A percentile compares a stretch with the other conserved stretches of the same genome.
Conservation (phyloP, 1,284 basidiomycete species). For the Anthracocystis panici-leucophaei region DNA sequence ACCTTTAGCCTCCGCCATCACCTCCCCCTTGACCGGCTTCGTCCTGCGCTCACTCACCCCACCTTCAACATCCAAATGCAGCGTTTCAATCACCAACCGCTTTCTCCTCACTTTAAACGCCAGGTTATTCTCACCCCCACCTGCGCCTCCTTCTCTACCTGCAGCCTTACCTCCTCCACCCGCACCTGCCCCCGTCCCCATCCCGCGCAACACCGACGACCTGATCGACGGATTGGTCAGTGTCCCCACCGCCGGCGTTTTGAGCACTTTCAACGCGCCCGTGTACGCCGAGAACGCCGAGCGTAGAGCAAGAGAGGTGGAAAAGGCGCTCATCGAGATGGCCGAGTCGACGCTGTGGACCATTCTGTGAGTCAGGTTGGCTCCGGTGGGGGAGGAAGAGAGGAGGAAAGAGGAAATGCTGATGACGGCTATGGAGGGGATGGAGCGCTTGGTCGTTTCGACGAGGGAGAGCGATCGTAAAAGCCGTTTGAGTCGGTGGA, state of each 20-base stretch:
- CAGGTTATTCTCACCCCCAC: constrained; percentile 82
- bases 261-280: constrained; percentile 59
- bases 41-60: constrained; percentile 81
- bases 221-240: constrained; percentile 55
- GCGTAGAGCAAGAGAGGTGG: constrained; percentile 44
- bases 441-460: constrained; percentile 10
- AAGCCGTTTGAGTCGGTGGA: constrained; percentile 51
- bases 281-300: constrained; percentile 54
- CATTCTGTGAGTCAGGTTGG: constrained; percentile 47
- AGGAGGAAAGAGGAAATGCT: constrained; percentile 49
- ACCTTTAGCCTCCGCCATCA: background rate
- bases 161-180: constrained; percentile 10
- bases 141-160: constrained; percentile 73
- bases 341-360: constrained; percentile 51
- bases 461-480: constrained; percentile 51
- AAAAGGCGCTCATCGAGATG: constrained; percentile 56
- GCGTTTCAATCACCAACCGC: constrained; percentile 86
- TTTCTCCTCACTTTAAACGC: constrained; percentile 93
- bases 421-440: constrained; percentile 50
- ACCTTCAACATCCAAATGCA: constrained; percentile 92
- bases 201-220: constrained; percentile 59
- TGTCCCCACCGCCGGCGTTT: constrained; percentile 58
- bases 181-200: constrained; percentile 50
- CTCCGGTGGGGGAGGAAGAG: background rate
- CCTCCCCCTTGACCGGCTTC: constrained; percentile 44